Percentiles rank a stretch among this genome's conserved stretches.
These are phyloP conservation scores for Penicillium sp. DNA, from an alignment of 2,329 filamentous ascomycete genomes.

Conservation along the genomic window DNA sequence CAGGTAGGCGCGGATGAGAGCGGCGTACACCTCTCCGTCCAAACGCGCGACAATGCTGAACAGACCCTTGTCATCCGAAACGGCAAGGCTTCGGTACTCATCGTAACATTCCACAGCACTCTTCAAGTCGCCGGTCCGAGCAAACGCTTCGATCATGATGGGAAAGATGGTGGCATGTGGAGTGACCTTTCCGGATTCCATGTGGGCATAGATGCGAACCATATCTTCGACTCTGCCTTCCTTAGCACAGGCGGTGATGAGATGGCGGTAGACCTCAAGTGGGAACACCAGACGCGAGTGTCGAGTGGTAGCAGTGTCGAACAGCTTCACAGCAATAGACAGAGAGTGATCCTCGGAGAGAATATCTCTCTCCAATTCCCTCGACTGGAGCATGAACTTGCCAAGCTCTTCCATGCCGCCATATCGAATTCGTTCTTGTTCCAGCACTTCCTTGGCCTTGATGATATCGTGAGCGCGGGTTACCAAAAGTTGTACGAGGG, in stretches of 20 bases:
- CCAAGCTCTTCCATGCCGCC: conserved; percentile 78
- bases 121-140: conserved; percentile 68
- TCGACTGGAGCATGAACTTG: conserved; percentile 82
- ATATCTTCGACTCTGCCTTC: conserved; percentile 78
- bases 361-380: conserved; percentile 80
- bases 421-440: conserved; percentile 76
- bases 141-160: conserved; percentile 92
- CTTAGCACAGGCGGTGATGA: conserved; percentile 82
- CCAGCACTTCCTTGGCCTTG: conserved; percentile 63
- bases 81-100: conserved; percentile 83
- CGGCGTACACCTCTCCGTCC: conserved; percentile 80
- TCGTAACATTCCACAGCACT: conserved; percentile 94
- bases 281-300: conserved; percentile 61
- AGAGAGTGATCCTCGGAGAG: conserved; percentile 82
- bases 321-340: conserved; percentile 76
- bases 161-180: conserved; percentile 80
- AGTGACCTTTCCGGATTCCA: conserved; percentile 69
- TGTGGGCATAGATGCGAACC: conserved; percentile 83
- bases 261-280: conserved; percentile 72
- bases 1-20: conserved; percentile 86
- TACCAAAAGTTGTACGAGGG: conserved; percentile 75
- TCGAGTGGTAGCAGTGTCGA: conserved; percentile 65
- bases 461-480: conserved; percentile 73
- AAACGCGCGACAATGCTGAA: conserved; percentile 63
- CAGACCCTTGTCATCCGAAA: conserved; percentile 71